A percentile compares a stretch with the other conserved stretches of the same genome.
Evolutionary conservation across 352 stramenopile genomes (phyloP).

Genomic region (Phytophthora fragariaefolia): DNA sequence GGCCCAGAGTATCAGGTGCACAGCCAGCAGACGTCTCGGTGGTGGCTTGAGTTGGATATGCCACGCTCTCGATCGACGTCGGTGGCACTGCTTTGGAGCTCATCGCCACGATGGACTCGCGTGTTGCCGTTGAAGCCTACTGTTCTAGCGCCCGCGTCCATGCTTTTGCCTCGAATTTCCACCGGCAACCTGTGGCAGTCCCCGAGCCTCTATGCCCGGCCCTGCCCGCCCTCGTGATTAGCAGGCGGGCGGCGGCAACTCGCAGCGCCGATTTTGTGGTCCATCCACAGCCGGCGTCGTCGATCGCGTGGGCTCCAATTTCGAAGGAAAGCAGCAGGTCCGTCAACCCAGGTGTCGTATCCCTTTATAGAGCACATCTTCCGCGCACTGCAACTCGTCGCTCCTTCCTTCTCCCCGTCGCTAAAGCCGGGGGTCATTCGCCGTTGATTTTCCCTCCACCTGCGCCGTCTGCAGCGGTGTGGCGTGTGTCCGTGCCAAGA

Average conservation of each 20-base stretch:
- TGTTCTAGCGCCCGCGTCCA: no score
- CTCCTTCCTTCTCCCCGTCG: neutral
- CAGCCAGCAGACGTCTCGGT: constrained; percentile 28
- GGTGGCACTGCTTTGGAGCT: no score
- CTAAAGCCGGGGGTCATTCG: constrained; percentile 34
- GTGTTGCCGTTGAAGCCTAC: no score
- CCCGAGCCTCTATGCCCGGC: neutral
- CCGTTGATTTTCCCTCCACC: constrained; percentile 30
- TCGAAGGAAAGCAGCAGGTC: constrained; percentile 16
- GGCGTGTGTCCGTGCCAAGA: neutral
- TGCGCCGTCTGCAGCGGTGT: constrained; percentile 26
- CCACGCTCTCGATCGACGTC: no score
- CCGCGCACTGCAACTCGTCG: neutral
- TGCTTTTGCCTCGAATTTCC: no score
- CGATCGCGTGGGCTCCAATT: constrained; percentile 25
- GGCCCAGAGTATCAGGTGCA: constrained; percentile 21
- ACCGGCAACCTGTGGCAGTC: constrained; percentile 5
- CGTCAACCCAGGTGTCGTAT: neutral
- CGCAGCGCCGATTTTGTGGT: constrained; percentile 19
- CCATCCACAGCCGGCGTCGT: constrained; percentile 12
- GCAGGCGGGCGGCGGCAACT: neutral
- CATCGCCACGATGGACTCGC: no score
- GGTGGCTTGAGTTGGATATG: no score
- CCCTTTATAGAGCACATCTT: no score
- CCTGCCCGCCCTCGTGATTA: neutral